A percentile compares a stretch with the other conserved stretches of the same genome.
phyloP scores from a whole-genome alignment of 2,329 filamentous ascomycete genomes.

The Aspergillus glaucus region DNA sequence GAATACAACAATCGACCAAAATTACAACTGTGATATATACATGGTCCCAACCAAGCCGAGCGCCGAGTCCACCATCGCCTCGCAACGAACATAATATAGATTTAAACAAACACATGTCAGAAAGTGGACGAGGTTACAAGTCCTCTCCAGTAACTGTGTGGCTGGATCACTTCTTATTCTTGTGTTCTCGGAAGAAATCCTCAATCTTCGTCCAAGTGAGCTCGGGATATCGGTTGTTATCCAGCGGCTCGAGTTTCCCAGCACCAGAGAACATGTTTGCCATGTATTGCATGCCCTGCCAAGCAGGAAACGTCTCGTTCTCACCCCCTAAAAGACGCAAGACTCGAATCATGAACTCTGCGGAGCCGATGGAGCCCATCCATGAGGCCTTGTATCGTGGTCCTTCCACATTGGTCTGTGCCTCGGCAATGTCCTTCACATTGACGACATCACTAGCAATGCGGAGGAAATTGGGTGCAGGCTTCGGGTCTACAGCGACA shows the following conservation, averaged over 20 bases:
- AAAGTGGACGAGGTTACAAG: not conserved
- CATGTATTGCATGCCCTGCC: constrained; percentile 12
- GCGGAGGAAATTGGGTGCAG: constrained; percentile 6
- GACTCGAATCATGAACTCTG: constrained; percentile 4
- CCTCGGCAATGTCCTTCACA: constrained; percentile 5
- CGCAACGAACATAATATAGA: no score
- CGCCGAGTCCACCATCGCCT: no score
- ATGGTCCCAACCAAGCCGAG: no score
- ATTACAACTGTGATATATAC: no score
- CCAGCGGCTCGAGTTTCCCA: constrained; percentile 6
- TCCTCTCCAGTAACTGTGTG: not conserved
- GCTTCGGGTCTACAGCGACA: constrained; percentile 5
- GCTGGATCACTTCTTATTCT: not conserved
- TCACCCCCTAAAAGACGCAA: constrained; percentile 8
- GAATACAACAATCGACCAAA: no score
- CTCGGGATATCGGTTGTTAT: constrained; percentile 9
- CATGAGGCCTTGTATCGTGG: constrained; percentile 3
- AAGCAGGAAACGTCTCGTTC: constrained; percentile 6
- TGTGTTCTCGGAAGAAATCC: constrained; percentile 7
- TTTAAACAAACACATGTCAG: not conserved
- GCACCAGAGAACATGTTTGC: constrained; percentile 7
- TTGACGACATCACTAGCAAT: constrained; percentile 7
- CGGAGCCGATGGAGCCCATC: constrained; percentile 5
- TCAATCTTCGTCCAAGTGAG: constrained; percentile 4
- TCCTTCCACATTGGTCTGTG: constrained; percentile 6